Conservation (phyloP, 2,329 filamentous ascomycete genomes). For the Trichoderma sp. region DNA sequence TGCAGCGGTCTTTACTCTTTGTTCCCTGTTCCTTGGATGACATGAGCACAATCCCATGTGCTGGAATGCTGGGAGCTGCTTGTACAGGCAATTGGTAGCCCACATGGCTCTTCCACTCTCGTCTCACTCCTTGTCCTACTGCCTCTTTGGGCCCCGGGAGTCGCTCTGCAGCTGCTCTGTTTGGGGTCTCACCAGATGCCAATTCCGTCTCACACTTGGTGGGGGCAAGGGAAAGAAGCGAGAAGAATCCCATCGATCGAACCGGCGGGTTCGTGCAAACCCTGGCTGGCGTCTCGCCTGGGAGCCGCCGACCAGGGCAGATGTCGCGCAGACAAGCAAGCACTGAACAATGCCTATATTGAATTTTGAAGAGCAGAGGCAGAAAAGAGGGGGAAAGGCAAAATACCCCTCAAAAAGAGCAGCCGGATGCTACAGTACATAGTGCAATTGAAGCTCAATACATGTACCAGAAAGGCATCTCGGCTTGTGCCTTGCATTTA, state of each 20-base stretch:
- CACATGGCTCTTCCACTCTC: neutral
- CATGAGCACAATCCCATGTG: neutral
- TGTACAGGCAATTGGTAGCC: neutral
- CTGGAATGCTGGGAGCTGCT: neutral
- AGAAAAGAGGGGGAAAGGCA: neutral
- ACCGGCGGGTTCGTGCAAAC: slow-evolving; percentile 4
- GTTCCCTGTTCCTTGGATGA: neutral
- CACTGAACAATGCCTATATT: neutral
- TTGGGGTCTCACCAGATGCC: neutral
- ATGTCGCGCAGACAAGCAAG: slow-evolving; percentile 13
- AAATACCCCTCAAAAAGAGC: neutral
- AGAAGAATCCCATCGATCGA: slow-evolving; percentile 17
- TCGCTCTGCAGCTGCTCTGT: neutral
- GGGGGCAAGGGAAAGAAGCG: slow-evolving; percentile 3
- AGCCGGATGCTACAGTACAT: neutral
- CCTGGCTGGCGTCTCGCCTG: slow-evolving; percentile 3
- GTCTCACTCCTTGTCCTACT: neutral
- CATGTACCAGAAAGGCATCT: neutral
- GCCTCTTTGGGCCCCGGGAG: neutral
- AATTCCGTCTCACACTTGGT: neutral
- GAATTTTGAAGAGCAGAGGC: neutral
- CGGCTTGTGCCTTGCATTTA: neutral
- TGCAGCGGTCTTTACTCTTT: neutral
- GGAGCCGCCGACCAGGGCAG: neutral
- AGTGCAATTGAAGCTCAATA: neutral